Evolutionary conservation across 2,329 filamentous ascomycete species (phyloP), one percentile per base, ranked within the genome.

Genomic region (Sporothrix phasma): DNA sequence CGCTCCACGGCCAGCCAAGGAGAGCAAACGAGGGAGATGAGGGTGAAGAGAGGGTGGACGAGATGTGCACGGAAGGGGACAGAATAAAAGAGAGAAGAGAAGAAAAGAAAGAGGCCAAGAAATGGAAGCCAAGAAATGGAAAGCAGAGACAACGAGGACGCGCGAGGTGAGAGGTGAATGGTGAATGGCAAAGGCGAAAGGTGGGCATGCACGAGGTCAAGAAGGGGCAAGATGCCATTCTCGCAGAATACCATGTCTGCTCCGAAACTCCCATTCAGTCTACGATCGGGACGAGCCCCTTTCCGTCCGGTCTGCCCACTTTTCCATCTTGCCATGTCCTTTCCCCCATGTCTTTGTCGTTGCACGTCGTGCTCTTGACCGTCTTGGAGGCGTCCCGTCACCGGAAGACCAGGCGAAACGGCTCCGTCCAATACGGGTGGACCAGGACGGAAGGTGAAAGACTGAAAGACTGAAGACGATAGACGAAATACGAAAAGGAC

Each of bases 1-100:
- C 67, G 66, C 45, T 67, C 67, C 60, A 67, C 67, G 63, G 66
- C 56, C 64, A 51, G 63, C 26, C 51, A 58, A 62, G 41, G 31
- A 63, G 58, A 65, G 62, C 31, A 24, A 51, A 45, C 54, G 56
- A 34, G 49, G 46, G 19, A 47, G 13, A 45, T 39, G 51, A 34
- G 49, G 45, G 24, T 47, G 22, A n/a, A 31, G n/a, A 53, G n/a
- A n/a, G 19, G 17, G 29, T 10, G 31, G 47, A 26, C 26, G 47
- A 51, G 22, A 26, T 31, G 24, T n/a, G 7, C n/a, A n/a, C n/a
- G n/a, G n/a, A n/a, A n/a, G n/a, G n/a, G n/a, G n/a, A n/a, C n/a
- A n/a, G n/a, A n/a, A n/a, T n/a, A n/a, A n/a, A n/a, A 19, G 29
- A 17, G 24, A 26, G 49, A 3, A 5, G 10, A 26, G 7, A 53